Evolutionary conservation across 345 rosid species (phyloP).

Genomic region (Balakata baccata): DNA sequence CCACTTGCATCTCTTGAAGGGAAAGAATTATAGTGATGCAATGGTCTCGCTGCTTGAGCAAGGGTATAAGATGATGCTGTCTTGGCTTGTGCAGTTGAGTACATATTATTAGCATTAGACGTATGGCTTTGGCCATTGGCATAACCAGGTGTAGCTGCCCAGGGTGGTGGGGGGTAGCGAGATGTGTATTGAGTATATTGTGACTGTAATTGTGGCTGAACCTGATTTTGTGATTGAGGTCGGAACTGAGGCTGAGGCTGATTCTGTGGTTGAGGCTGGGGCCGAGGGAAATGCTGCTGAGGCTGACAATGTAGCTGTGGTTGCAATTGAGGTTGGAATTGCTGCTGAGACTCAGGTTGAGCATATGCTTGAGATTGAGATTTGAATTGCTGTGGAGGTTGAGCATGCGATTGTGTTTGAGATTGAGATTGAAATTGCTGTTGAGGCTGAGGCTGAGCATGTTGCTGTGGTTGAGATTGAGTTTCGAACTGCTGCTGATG

Average conservation of each 20-base stretch:
- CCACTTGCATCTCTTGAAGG: constrained; percentile 42
- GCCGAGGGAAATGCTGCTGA: not conserved
- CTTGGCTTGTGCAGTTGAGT: constrained; percentile 33
- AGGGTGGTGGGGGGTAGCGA: constrained; percentile 72
- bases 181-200: constrained; percentile 40
- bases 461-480: not conserved
- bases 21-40: constrained; percentile 50
- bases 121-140: constrained; percentile 27
- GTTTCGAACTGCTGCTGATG: not conserved
- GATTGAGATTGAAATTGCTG: not conserved
- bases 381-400: not conserved
- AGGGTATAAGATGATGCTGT: constrained; percentile 31
- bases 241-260: constrained; percentile 26
- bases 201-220: constrained; percentile 24
- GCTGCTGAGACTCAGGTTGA: not conserved
- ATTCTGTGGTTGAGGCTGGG: constrained; percentile 16
- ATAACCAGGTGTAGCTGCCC: constrained; percentile 56
- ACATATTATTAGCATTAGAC: constrained; percentile 19
- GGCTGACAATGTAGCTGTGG: not conserved
- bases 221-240: constrained; percentile 20
- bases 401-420: not conserved
- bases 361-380: not conserved
- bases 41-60: constrained; percentile 40
- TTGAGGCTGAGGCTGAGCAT: not conserved
- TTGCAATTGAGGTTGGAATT: constrained; percentile 6